Evolutionary conservation across 2,329 filamentous ascomycete genomes (phyloP).

Genomic region (Aspergillus luchuensis): DNA sequence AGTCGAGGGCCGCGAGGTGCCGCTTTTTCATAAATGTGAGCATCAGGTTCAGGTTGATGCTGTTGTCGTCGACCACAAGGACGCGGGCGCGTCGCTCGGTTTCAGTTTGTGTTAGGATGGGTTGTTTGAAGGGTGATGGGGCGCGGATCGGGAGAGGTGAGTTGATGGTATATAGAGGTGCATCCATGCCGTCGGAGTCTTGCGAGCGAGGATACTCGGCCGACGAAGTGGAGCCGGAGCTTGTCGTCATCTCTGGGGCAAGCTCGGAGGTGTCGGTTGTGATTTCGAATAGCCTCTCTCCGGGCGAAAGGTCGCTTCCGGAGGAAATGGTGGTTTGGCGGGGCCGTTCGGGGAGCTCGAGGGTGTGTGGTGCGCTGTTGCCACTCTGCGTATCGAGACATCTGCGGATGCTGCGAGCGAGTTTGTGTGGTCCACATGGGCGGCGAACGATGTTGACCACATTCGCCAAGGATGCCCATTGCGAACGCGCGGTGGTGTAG

Average conservation of each 20-base stretch:
- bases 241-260: not conserved
- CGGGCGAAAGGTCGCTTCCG: not conserved
- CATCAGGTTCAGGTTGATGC: slow-evolving; percentile 49
- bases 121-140: not conserved
- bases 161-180: slow-evolving; percentile 5
- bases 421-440: slow-evolving; percentile 45
- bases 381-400: slow-evolving; percentile 27
- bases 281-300: not conserved
- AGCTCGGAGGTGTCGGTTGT: slow-evolving; percentile 6
- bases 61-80: slow-evolving; percentile 50
- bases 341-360: slow-evolving; percentile 17
- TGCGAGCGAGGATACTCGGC: slow-evolving; percentile 5
- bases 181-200: slow-evolving; percentile 9
- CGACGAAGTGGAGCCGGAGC: slow-evolving; percentile 1
- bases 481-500: slow-evolving; percentile 30
- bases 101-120: not conserved
- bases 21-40: slow-evolving; percentile 47
- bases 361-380: slow-evolving; percentile 11
- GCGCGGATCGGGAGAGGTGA: slow-evolving; percentile 11
- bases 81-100: slow-evolving; percentile 30
- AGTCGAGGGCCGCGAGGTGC: slow-evolving; percentile 35
- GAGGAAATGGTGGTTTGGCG: not conserved
- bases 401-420: slow-evolving; percentile 40
- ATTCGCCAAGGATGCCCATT: slow-evolving; percentile 34
- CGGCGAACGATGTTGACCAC: slow-evolving; percentile 43